Conservation (phyloP, 2,329 filamentous ascomycete species). For the Thelonectria blattea region DNA sequence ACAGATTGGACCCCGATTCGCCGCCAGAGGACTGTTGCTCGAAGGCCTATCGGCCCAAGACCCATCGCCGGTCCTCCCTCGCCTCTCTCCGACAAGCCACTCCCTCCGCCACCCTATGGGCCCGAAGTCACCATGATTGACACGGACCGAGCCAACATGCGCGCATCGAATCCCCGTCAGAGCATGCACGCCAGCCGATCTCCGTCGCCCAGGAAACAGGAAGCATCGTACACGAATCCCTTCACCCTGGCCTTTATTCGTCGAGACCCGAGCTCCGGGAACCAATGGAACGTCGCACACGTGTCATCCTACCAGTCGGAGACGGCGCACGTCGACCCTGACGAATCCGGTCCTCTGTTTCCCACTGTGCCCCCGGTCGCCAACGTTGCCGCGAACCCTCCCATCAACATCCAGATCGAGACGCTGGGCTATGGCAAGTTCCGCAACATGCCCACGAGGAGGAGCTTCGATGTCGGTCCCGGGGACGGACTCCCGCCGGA, state of each 20-base stretch:
- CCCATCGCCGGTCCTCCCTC: slow-evolving; percentile 22
- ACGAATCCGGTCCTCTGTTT: slow-evolving; percentile 33
- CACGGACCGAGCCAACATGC: slow-evolving; percentile 22
- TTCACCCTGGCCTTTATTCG: slow-evolving; percentile 71
- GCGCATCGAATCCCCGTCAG: slow-evolving; percentile 5
- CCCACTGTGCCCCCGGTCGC: slow-evolving; percentile 31
- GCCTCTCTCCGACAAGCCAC: slow-evolving; percentile 18
- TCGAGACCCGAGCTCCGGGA: slow-evolving; percentile 71
- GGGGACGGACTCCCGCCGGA: slow-evolving; percentile 21
- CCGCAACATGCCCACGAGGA: slow-evolving; percentile 53
- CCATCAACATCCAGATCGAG: slow-evolving; percentile 60
- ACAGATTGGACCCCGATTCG: slow-evolving; percentile 16
- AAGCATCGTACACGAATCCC: slow-evolving; percentile 46
- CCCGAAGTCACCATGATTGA: slow-evolving; percentile 14
- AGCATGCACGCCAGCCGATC: slow-evolving; percentile 35
- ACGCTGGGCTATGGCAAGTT: slow-evolving; percentile 65
- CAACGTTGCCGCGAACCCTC: slow-evolving; percentile 40
- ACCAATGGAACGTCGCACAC: slow-evolving; percentile 78
- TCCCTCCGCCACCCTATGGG: slow-evolving; percentile 19
- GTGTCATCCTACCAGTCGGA: slow-evolving; percentile 63
- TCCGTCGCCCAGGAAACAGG: slow-evolving; percentile 47
- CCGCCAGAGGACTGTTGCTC: slow-evolving; percentile 17
- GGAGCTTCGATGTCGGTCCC: slow-evolving; percentile 42
- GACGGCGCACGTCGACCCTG: slow-evolving; percentile 31
- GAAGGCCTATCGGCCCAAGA: slow-evolving; percentile 41